Base-by-base conservation (phyloP, 208 protist genomes). In the Acanthamoeba divionensis region DNA sequence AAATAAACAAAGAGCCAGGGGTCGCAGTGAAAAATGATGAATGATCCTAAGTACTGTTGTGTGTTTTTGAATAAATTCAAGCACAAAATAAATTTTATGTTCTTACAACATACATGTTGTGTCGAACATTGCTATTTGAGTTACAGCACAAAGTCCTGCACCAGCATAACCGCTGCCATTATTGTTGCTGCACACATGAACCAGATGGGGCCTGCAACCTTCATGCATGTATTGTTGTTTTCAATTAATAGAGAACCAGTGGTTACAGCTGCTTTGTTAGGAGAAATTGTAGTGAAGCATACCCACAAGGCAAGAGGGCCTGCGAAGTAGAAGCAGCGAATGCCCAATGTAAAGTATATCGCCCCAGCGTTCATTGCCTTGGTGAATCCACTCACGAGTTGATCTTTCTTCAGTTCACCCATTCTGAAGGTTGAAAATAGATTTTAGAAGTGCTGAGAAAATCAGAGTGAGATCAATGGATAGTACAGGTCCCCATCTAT, bases 281-380 rank as follows among this genome's bases (percentile, higher is more conserved):
- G 62, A 69, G 26, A 10, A 31, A 31, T 41, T n/a, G 13, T 41
- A 69, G 13, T 54, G 62, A 9, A 67, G 62, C 12, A 31, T 45
- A 83, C 73, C 73, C 73, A 83, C 18, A 83, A 83, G 26, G 73
- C 73, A 21, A 62, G 44, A 31, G 73, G 44, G 0, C n/a, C 73
- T 8, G 73, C 73, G 65, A 83, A 83, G 48, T 83, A 83, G 50
- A 83, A 83, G 29, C 73, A 83, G 10, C 73, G 73, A 4, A 83
- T 21, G 48, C 73, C 73, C 13, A 83, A 36, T 18, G 73, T 83
- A 38, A 83, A 83, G 48, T 31, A 45, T 47, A 83, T 36, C 9
- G 73, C 65, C 9, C 52, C 57, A 8, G 36, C 18, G 5, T 63
- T 60, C 48, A 83, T 33, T 54, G 65, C 65, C 73, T 63, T 60